Evolutionary conservation across 2,329 filamentous ascomycete genomes (phyloP).

Genomic region (Madurella fahalii): DNA sequence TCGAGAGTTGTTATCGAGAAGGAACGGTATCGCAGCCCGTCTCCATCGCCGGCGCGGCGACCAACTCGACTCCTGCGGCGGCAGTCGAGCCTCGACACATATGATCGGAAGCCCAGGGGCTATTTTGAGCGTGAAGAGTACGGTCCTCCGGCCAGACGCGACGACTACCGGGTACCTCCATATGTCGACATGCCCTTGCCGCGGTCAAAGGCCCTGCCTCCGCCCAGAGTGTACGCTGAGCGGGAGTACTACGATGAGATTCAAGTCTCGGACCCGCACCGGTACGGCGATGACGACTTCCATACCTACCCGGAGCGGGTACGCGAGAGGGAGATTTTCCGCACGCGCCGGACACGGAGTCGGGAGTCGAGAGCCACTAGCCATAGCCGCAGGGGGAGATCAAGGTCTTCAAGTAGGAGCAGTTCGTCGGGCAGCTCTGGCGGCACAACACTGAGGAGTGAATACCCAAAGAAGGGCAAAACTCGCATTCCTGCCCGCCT

Average conservation of each 20-base stretch:
- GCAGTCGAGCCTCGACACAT: slow-evolving; percentile 87
- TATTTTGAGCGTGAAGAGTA: slow-evolving; percentile 58
- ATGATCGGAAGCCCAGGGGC: slow-evolving; percentile 66
- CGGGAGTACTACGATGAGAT: slow-evolving; percentile 62
- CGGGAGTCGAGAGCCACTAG: slow-evolving; percentile 31
- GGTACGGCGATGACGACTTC: slow-evolving; percentile 69
- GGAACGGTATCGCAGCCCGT: slow-evolving; percentile 47
- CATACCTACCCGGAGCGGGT: slow-evolving; percentile 56
- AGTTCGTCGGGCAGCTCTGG: slow-evolving; percentile 46
- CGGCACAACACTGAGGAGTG: slow-evolving; percentile 48
- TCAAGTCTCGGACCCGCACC: slow-evolving; percentile 61
- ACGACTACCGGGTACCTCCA: slow-evolving; percentile 43
- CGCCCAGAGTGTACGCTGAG: slow-evolving; percentile 54
- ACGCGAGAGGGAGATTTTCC: slow-evolving; percentile 58
- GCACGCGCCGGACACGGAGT: slow-evolving; percentile 42
- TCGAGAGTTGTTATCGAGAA: slow-evolving; percentile 50
- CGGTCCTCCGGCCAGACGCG: slow-evolving; percentile 51
- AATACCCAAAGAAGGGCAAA: slow-evolving; percentile 80
- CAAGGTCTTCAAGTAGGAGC: slow-evolving; percentile 41
- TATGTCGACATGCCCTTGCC: slow-evolving; percentile 66
- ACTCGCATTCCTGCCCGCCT: slow-evolving; percentile 80
- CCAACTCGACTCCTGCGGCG: slow-evolving; percentile 66
- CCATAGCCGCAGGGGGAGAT: slow-evolving; percentile 33
- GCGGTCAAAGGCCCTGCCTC: slow-evolving; percentile 56
- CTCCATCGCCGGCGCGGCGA: slow-evolving; percentile 53